Conservation (phyloP, 208 protist species). For the Trypanosoma theileri region DNA sequence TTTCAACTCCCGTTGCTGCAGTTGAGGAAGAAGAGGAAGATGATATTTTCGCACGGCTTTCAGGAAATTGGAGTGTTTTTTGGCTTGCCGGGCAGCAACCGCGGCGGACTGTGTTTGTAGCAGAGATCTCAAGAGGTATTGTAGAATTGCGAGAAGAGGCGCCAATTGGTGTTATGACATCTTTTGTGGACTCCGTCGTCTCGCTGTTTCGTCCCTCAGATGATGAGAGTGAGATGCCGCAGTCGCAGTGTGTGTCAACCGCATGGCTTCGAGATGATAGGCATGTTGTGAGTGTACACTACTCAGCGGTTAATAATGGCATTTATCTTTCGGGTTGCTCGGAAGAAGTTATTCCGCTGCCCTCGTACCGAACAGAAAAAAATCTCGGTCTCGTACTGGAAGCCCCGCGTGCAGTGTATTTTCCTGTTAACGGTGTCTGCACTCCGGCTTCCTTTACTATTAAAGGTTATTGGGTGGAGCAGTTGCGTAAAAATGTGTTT, state of each 20-base stretch:
- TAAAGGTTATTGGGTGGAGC: slow-evolving; percentile 26
- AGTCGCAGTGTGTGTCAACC: not conserved
- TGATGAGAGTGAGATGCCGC: not conserved
- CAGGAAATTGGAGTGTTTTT: slow-evolving; percentile 27
- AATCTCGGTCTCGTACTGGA: not conserved
- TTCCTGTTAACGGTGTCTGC: slow-evolving; percentile 27
- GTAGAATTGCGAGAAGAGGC: slow-evolving; percentile 8
- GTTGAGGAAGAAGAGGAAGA: not conserved
- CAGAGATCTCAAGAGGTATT: not conserved
- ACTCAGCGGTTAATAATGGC: not conserved
- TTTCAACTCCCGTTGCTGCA: not conserved
- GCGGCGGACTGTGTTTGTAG: slow-evolving; percentile 11
- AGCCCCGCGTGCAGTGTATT: slow-evolving; percentile 21
- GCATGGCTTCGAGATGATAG: not conserved
- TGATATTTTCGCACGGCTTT: not conserved
- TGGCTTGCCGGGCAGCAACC: slow-evolving; percentile 13
- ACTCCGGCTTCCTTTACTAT: slow-evolving; percentile 25
- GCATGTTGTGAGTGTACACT: not conserved
- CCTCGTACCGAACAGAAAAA: not conserved
- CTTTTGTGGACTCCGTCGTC: not conserved
- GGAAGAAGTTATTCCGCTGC: not conserved
- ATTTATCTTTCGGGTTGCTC: slow-evolving; percentile 12
- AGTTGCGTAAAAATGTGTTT: slow-evolving; percentile 9
- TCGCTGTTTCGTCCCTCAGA: not conserved
- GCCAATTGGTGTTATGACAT: not conserved